A percentile compares a stretch with the other conserved stretches of the same genome.
Conservation (phyloP, 2,329 filamentous ascomycete genomes). For the Trichoderma afroharzianum region DNA sequence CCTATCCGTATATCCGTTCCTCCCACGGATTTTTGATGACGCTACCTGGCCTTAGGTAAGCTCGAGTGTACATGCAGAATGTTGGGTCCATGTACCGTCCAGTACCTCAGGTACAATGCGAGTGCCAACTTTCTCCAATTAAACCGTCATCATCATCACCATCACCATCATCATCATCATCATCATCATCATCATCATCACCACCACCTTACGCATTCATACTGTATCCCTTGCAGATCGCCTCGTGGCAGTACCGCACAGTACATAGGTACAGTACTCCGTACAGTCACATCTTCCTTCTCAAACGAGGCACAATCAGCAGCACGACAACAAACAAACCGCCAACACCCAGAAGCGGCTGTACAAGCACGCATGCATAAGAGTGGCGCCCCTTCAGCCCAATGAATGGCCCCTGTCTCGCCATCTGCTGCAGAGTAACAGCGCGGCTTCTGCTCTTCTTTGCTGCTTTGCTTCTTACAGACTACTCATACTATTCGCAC, state of each 20-base stretch:
- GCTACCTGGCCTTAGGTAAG: not conserved
- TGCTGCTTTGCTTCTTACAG: not conserved
- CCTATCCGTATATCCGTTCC: not conserved
- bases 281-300: not conserved
- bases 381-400: not conserved
- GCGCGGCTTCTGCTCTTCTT: not conserved
- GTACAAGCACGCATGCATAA: not conserved
- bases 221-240: not conserved
- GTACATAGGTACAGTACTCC: not conserved
- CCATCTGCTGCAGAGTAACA: not conserved
- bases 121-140: not conserved
- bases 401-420: not conserved
- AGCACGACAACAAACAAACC: not conserved
- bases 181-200: not conserved
- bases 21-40: not conserved
- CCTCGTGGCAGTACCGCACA: not conserved
- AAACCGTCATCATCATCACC: not conserved
- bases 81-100: not conserved
- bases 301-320: not conserved
- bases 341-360: not conserved
- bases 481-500: not conserved
- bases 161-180: no score
- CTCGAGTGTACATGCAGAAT: no score
- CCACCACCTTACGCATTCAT: not conserved
- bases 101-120: not conserved